Evolutionary conservation across 352 stramenopile genomes (phyloP).

Genomic region (Phytophthora palmivora): DNA sequence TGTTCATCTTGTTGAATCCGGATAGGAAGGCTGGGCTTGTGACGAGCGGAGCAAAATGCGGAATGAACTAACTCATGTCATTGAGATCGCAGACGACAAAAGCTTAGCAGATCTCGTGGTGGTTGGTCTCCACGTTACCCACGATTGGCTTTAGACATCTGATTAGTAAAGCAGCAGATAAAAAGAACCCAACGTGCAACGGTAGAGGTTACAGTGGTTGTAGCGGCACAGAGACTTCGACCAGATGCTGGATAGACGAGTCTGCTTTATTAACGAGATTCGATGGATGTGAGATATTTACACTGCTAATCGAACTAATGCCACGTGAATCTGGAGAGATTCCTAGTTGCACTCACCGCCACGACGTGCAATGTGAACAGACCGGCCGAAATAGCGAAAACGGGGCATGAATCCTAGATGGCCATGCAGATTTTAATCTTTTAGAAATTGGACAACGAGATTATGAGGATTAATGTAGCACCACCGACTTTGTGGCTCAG

Average conservation of each 20-base stretch:
- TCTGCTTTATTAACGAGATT: slow-evolving; percentile 18
- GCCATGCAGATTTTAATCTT: slow-evolving; percentile 8
- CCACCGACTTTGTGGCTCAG: slow-evolving; percentile 8
- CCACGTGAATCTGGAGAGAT: slow-evolving; percentile 23
- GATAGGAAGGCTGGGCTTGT: too few species aligned
- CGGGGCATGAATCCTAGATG: slow-evolving; percentile 3
- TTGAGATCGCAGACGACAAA: slow-evolving; percentile 12
- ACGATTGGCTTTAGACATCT: slow-evolving; percentile 20
- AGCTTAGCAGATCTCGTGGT: slow-evolving; percentile 15
- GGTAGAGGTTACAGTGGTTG: slow-evolving; percentile 13
- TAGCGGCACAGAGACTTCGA: slow-evolving; percentile 22
- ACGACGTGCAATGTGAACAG: slow-evolving; percentile 25
- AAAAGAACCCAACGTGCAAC: slow-evolving; percentile 27
- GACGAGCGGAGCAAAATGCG: slow-evolving; percentile 19
- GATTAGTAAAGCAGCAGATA: slow-evolving; percentile 29
- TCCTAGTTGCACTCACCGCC: slow-evolving; percentile 12
- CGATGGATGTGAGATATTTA: background rate
- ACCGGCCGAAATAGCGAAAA: slow-evolving; percentile 15
- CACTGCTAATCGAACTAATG: slow-evolving; percentile 1
- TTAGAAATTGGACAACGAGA: slow-evolving; percentile 3
- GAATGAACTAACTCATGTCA: slow-evolving; percentile 9
- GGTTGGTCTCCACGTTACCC: slow-evolving; percentile 24
- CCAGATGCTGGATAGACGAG: slow-evolving; percentile 24
- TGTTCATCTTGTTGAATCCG: too few species aligned
- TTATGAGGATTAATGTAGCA: slow-evolving; percentile 26